A percentile compares a stretch with the other conserved stretches of the same genome.
These are phyloP conservation scores for Takakia lepidozioides DNA, from an alignment of 225 moss, liverwort and hornwort genomes.

Conservation along the genomic window DNA sequence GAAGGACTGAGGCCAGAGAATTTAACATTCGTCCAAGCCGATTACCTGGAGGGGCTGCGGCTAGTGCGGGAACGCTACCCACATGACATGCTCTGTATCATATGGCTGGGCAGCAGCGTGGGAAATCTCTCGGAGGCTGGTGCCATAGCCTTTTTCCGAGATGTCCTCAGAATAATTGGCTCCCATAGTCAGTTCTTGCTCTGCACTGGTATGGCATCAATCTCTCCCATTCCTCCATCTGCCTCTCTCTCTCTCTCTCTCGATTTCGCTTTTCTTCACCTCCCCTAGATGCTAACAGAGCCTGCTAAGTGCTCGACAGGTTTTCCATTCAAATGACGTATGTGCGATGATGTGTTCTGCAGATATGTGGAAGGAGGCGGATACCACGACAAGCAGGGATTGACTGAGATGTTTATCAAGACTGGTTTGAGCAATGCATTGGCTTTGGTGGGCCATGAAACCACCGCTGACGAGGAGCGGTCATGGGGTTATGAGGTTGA, in stretches of 20 bases:
- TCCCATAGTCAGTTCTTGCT: constrained; percentile 57
- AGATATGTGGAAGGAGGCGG: constrained; percentile 86
- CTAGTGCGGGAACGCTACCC: constrained; percentile 58
- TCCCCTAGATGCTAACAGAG: neutral
- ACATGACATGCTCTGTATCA: constrained; percentile 44
- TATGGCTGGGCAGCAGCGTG: constrained; percentile 83
- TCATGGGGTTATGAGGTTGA: constrained; percentile 69
- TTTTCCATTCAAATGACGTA: neutral
- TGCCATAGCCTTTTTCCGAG: constrained; percentile 53
- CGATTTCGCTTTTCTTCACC: neutral
- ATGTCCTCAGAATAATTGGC: constrained; percentile 36
- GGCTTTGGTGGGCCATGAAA: constrained; percentile 24
- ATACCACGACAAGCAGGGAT: constrained; percentile 59
- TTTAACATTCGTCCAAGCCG: constrained; percentile 61
- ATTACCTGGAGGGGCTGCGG: constrained; percentile 65
- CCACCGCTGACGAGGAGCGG: constrained; percentile 29
- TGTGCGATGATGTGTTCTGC: neutral
- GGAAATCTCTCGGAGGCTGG: constrained; percentile 41
- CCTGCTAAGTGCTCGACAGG: neutral
- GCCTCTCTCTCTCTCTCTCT: neutral
- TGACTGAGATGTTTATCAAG: constrained; percentile 74
- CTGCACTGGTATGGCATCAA: constrained; percentile 44
- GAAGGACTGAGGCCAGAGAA: constrained; percentile 28
- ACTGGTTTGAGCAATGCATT: constrained; percentile 87
- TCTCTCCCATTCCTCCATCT: neutral